Evolutionary conservation across 768 basidiomycete species (phyloP).

Genomic region (Termitomyces sp.): DNA sequence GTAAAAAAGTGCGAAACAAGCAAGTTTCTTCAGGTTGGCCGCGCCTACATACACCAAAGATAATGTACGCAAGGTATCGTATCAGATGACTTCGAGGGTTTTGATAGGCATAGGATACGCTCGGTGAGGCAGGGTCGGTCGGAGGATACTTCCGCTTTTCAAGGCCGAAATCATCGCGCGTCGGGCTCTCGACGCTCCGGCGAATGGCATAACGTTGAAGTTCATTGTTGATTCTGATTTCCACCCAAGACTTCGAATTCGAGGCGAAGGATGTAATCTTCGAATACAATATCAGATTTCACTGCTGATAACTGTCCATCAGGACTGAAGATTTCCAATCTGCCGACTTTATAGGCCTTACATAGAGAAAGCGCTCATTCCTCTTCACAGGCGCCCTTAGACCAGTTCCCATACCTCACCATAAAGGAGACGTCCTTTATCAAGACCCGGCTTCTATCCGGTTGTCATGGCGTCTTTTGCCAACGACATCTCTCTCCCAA

Average conservation of each 20-base stretch:
- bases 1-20: too few species aligned
- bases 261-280: not conserved
- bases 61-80: too few species aligned
- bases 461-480: not conserved
- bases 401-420: not conserved
- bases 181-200: not conserved
- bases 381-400: not conserved
- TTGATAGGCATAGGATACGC: too few species aligned
- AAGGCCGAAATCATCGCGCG: not conserved
- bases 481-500: constrained; percentile 10
- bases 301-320: constrained; percentile 2
- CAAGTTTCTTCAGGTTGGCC: too few species aligned
- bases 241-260: not conserved
- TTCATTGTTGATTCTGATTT: not conserved
- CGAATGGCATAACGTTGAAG: too few species aligned
- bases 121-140: too few species aligned
- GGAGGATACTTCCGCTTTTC: not conserved
- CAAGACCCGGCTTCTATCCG: not conserved
- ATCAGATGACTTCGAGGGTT: too few species aligned
- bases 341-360: constrained; percentile 3
- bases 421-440: not conserved
- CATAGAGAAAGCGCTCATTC: not conserved
- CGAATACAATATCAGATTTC: not conserved
- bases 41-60: too few species aligned
- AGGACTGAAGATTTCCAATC: constrained; percentile 1